Conservation (phyloP, 108 stramenopile species). For the Nannochloropsis oceanica region DNA sequence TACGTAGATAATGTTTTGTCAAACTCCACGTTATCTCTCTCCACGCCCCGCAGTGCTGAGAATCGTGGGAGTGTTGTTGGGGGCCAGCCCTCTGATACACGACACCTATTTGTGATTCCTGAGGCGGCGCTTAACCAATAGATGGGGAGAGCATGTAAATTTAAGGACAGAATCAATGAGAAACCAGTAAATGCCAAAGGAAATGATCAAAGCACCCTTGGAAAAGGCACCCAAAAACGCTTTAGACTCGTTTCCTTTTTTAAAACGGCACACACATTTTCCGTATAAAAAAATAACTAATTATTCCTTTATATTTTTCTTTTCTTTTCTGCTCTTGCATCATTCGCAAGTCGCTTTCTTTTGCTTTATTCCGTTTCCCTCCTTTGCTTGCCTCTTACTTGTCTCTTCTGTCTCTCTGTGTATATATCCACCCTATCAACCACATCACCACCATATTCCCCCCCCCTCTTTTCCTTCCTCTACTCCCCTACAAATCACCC, state of each 20-base stretch:
- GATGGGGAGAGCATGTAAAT: background rate
- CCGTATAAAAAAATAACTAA: too few relatives aligned
- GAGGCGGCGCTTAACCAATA: background rate
- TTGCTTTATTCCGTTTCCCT: background rate
- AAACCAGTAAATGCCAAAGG: too few relatives aligned
- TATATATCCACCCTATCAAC: too few relatives aligned
- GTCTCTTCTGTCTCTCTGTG: too few relatives aligned
- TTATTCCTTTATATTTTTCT: background rate
- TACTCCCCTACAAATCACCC: conserved; percentile 45
- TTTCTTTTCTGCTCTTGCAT: background rate
- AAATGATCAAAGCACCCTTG: too few relatives aligned
- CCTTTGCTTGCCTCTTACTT: background rate
- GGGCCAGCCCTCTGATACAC: background rate
- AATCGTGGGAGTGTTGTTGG: background rate
- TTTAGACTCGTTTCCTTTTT: too few relatives aligned
- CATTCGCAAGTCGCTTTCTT: background rate
- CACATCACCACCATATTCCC: too few relatives aligned
- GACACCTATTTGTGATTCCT: background rate
- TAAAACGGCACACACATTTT: too few relatives aligned
- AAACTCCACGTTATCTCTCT: background rate
- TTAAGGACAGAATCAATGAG: background rate
- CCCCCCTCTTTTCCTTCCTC: too few relatives aligned
- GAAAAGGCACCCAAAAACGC: too few relatives aligned
- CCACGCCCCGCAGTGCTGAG: background rate
- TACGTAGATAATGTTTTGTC: background rate